Evolutionary conservation across 805 yeast genomes (phyloP).

Genomic region (Yarrowia keelungensis): DNA sequence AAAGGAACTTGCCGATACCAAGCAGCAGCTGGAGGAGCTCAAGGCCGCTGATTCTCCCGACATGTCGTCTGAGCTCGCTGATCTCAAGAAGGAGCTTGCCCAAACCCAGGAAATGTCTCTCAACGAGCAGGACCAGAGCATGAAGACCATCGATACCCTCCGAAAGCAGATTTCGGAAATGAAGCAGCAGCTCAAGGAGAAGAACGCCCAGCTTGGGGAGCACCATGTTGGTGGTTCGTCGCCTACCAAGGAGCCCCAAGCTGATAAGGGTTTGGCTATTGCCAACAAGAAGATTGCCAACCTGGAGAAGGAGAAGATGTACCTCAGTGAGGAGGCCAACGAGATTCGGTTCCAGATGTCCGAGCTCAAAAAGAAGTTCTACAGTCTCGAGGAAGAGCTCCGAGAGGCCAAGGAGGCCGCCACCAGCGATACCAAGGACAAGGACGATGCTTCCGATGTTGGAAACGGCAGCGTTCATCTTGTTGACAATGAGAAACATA

Average conservation of each 20-base stretch:
- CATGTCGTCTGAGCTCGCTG: conserved; percentile 42
- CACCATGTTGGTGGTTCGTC: conserved; percentile 26
- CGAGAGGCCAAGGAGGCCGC: conserved; percentile 37
- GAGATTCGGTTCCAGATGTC: conserved; percentile 41
- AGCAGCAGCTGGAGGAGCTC: conserved; percentile 14
- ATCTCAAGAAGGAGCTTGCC: conserved; percentile 31
- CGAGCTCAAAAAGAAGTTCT: conserved; percentile 38
- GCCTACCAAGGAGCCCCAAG: conserved; percentile 11
- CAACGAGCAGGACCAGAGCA: conserved; percentile 43
- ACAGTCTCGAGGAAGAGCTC: conserved; percentile 29
- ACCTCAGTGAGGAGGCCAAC: conserved; percentile 44
- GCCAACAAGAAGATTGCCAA: conserved; percentile 40
- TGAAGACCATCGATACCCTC: conserved; percentile 41
- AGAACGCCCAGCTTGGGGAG: conserved; percentile 29
- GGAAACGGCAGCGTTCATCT: conserved; percentile 47
- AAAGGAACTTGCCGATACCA: conserved; percentile 9
- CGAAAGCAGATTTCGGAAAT: conserved; percentile 44
- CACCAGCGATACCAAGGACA: conserved; percentile 10
- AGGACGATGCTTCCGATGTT: conserved; percentile 12
- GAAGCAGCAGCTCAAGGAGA: conserved; percentile 42
- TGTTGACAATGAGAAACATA: conserved; percentile 46
- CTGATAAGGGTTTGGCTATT: conserved; percentile 14
- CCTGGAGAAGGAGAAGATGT: conserved; percentile 46
- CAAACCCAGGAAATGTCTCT: conserved; percentile 36
- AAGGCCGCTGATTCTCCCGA: conserved; percentile 31